phyloP scores from a whole-genome alignment of 2,329 filamentous ascomycete species.

The Curvularia lunata region DNA sequence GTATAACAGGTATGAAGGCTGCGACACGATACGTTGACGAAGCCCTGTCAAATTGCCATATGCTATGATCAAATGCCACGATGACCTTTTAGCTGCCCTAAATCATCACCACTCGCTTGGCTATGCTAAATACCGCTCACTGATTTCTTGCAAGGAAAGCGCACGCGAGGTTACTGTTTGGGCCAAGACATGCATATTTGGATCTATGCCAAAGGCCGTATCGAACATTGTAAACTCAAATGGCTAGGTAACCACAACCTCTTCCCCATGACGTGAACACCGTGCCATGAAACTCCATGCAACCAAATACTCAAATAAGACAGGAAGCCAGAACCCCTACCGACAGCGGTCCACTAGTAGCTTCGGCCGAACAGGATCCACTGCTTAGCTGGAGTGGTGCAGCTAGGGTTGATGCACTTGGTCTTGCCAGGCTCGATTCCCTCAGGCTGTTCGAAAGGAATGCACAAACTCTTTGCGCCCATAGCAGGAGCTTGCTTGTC shows the following conservation, averaged over 20 bases:
- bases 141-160: background rate
- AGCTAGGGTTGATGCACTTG: constrained; percentile 91
- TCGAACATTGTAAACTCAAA: constrained; percentile 13
- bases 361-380: constrained; percentile 88
- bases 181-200: background rate
- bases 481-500: constrained; percentile 76
- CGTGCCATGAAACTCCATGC: constrained; percentile 28
- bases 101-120: background rate
- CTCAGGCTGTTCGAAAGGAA: constrained; percentile 85
- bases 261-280: constrained; percentile 20
- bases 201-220: constrained; percentile 7
- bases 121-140: background rate
- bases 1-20: too few relatives aligned
- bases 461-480: constrained; percentile 78
- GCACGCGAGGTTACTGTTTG: background rate
- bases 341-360: constrained; percentile 34
- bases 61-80: background rate
- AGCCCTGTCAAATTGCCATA: too few relatives aligned
- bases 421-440: constrained; percentile 80
- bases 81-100: background rate
- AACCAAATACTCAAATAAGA: constrained; percentile 29
- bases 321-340: constrained; percentile 1
- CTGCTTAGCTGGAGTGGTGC: constrained; percentile 74
- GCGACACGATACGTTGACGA: background rate
- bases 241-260: constrained; percentile 10